Base-by-base conservation (phyloP, 2,329 filamentous ascomycete species). In the Neospermospora avenae region DNA sequence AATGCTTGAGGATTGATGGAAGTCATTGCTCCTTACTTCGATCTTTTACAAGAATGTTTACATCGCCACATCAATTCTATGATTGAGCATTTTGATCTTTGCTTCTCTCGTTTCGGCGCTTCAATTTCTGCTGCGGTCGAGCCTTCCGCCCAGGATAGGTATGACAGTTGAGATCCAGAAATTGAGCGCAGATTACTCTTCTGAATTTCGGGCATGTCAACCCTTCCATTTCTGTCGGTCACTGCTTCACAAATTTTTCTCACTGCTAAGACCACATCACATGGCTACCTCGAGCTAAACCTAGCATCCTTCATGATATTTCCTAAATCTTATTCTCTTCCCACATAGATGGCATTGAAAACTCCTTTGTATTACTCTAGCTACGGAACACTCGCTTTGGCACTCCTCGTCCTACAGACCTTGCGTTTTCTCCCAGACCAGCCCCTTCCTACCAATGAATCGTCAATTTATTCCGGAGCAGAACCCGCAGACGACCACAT, bases 281-380 rank as follows among this genome's bases (percentile, higher is more conserved):
- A 24, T 41, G 20, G 11, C 35, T 35, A 51, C 8, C 31, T 37
- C 18, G 24, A 28, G 22, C 20, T 11, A 22, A 37, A 46, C 20
- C 41, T 53, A 31, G 28, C 56, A 49, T 39, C 20, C n/a, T 35
- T 48, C 18, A 44, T 20, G 14, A 55, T 42, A 49, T 3, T 28
- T 48, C 35, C 22, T 58, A 16, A 52, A 4, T 22, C 22, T 16
- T 28, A 39, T 20, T 46, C 42, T 53, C 39, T 48, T 46, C 24
- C 3, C 41, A 60, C 56, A 53, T 64, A 65, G 49, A 66, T 67
- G 64, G 62, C 63, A 59, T 51, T 55, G 52, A 56, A 61, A 24
- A 51, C 55, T 35, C 42, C 65, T 24, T 52, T 62, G 48, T 55
- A 62, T 44, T 58, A 37, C 53, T 63, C 35, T 45, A 63, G 45